phyloP scores from a whole-genome alignment of 2,329 filamentous ascomycete species.

The Colletotrichum sp. region DNA sequence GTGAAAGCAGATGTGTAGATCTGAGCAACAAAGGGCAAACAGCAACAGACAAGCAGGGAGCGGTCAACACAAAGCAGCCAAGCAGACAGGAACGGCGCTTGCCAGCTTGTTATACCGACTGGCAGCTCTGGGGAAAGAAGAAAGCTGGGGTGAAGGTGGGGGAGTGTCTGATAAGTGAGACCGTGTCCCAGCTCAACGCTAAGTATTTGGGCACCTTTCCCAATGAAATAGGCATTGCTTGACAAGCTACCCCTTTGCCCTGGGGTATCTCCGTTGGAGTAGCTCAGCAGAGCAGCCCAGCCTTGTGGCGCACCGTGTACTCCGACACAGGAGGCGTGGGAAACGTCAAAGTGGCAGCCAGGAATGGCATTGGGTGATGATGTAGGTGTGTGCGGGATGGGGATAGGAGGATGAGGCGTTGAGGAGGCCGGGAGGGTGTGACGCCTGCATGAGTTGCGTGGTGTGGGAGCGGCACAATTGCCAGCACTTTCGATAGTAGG shows the following conservation, averaged over 20 bases:
- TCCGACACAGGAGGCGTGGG: neutral
- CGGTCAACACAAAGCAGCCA: neutral
- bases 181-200: conserved; percentile 16
- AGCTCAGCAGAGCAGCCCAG: neutral
- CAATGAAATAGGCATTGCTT: neutral
- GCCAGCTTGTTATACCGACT: conserved; percentile 17
- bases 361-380: neutral
- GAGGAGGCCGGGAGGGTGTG: conserved; percentile 14
- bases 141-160: conserved; percentile 17
- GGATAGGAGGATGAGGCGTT: conserved; percentile 10
- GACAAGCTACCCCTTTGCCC: conserved; percentile 6
- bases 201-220: neutral
- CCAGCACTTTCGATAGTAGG: neutral
- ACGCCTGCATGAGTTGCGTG: neutral
- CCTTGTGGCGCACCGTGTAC: conserved; percentile 8
- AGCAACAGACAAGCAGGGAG: conserved; percentile 8
- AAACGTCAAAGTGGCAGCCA: neutral
- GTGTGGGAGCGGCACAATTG: neutral
- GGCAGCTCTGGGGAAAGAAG: conserved; percentile 1
- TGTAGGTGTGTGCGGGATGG: conserved; percentile 2
- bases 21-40: conserved; percentile 4
- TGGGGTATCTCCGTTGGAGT: conserved; percentile 9
- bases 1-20: neutral
- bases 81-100: conserved; percentile 5
- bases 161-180: conserved; percentile 17